These are phyloP conservation scores for Fusarium sarcochroum DNA, from an alignment of 2,329 filamentous ascomycete genomes.

Conservation along the genomic window DNA sequence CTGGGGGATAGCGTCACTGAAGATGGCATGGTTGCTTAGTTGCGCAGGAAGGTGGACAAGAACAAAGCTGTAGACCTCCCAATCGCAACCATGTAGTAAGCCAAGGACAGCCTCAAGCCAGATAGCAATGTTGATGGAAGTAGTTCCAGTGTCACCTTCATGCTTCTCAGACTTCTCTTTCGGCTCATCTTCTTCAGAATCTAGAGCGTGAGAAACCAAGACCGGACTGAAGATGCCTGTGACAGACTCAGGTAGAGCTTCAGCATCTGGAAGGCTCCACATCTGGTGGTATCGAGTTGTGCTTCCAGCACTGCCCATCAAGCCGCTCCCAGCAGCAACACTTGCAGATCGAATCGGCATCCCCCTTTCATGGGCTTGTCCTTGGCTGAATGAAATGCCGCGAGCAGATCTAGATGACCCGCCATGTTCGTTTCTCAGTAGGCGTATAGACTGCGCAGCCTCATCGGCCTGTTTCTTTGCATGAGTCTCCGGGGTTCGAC, in stretches of 20 bases:
- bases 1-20: slow-evolving; percentile 79
- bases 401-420: slow-evolving; percentile 58
- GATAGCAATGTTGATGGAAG: slow-evolving; percentile 69
- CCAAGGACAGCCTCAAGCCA: slow-evolving; percentile 85
- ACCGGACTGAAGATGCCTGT: slow-evolving; percentile 64
- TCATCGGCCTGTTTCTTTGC: slow-evolving; percentile 67
- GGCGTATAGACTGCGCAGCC: slow-evolving; percentile 60
- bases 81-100: slow-evolving; percentile 83
- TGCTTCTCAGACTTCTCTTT: slow-evolving; percentile 23
- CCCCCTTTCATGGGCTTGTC: slow-evolving; percentile 60
- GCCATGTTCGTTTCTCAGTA: slow-evolving; percentile 61
- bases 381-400: slow-evolving; percentile 67
- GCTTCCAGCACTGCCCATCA: slow-evolving; percentile 50
- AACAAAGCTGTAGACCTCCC: slow-evolving; percentile 94
- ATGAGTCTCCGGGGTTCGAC: slow-evolving; percentile 71
- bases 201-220: slow-evolving; percentile 59
- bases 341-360: slow-evolving; percentile 60
- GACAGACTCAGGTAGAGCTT: slow-evolving; percentile 66
- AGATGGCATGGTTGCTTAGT: slow-evolving; percentile 89
- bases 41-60: slow-evolving; percentile 89
- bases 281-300: slow-evolving; percentile 62
- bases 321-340: slow-evolving; percentile 51
- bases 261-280: slow-evolving; percentile 71
- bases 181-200: slow-evolving; percentile 32
- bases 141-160: slow-evolving; percentile 53